A percentile compares a stretch with the other conserved stretches of the same genome.
Conservation (phyloP, 345 rosid species). For the Trapa incisa region DNA sequence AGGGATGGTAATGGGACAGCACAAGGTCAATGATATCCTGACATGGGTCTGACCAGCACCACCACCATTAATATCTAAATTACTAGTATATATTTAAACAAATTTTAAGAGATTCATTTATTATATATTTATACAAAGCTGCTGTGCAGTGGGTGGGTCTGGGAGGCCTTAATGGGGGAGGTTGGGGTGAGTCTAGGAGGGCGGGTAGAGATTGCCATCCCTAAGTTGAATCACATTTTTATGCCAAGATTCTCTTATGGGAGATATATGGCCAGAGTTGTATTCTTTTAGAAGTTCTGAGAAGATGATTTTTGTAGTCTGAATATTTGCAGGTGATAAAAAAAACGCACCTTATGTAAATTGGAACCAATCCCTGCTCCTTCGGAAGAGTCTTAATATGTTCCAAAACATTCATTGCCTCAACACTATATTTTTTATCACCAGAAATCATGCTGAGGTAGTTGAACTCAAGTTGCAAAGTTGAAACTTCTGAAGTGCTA, state of each 20-base stretch:
- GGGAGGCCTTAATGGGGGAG: too few relatives aligned
- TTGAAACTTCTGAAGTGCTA: conserved; percentile 87
- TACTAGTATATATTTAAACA: too few relatives aligned
- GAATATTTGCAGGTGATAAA: conserved; percentile 1
- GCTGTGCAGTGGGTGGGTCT: too few relatives aligned
- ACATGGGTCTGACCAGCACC: too few relatives aligned
- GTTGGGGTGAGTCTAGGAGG: too few relatives aligned
- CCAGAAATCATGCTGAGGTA: conserved; percentile 83
- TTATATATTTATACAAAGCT: too few relatives aligned
- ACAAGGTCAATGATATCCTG: too few relatives aligned
- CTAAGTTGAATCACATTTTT: background rate
- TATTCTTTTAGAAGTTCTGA: background rate
- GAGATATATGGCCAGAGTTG: background rate
- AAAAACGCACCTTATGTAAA: conserved; percentile 62
- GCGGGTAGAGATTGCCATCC: too few relatives aligned
- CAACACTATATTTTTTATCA: conserved; percentile 68
- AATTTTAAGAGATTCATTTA: too few relatives aligned
- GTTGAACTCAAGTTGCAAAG: conserved; percentile 91
- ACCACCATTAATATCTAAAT: too few relatives aligned
- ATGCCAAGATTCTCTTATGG: background rate
- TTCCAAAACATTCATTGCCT: conserved; percentile 89
- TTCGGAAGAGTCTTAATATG: conserved; percentile 79
- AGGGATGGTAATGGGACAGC: too few relatives aligned
- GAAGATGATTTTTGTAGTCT: background rate
- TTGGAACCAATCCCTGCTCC: conserved; percentile 87